These are phyloP conservation scores for Myrica gale DNA, from an alignment of 306 rosid species.

Conservation along the genomic window DNA sequence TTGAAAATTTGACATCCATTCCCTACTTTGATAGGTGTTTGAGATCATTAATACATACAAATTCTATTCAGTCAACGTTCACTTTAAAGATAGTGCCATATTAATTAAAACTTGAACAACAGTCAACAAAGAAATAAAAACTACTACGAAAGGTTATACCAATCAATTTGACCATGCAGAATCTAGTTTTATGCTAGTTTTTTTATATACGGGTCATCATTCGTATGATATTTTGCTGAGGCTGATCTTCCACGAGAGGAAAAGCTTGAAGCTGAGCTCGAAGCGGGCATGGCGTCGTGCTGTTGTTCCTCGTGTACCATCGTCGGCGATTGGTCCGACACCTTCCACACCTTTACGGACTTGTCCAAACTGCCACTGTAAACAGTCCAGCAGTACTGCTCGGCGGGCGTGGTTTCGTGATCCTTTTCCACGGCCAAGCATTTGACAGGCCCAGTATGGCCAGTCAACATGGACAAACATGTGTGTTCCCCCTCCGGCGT, in stretches of 20 bases:
- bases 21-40: neutral
- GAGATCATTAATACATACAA: neutral
- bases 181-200: neutral
- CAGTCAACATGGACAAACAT: conserved; percentile 43
- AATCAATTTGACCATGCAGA: neutral
- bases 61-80: neutral
- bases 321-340: conserved; percentile 37
- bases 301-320: conserved; percentile 9
- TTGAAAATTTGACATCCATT: too few relatives aligned
- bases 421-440: conserved; percentile 75
- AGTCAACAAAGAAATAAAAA: too few relatives aligned
- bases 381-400: conserved; percentile 51
- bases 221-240: conserved; percentile 34
- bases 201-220: neutral
- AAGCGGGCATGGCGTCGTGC: conserved; percentile 5
- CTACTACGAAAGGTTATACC: neutral
- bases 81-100: neutral
- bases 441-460: conserved; percentile 87
- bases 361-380: conserved; percentile 95
- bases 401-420: conserved; percentile 21
- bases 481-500: conserved; percentile 39
- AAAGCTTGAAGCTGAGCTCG: conserved; percentile 30
- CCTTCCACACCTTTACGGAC: conserved; percentile 86
- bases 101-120: neutral
- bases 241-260: conserved; percentile 39